A percentile compares a stretch with the other conserved stretches of the same genome.
Conservation (phyloP, 2,329 filamentous ascomycete genomes). For the Diaporthe caulivora region DNA sequence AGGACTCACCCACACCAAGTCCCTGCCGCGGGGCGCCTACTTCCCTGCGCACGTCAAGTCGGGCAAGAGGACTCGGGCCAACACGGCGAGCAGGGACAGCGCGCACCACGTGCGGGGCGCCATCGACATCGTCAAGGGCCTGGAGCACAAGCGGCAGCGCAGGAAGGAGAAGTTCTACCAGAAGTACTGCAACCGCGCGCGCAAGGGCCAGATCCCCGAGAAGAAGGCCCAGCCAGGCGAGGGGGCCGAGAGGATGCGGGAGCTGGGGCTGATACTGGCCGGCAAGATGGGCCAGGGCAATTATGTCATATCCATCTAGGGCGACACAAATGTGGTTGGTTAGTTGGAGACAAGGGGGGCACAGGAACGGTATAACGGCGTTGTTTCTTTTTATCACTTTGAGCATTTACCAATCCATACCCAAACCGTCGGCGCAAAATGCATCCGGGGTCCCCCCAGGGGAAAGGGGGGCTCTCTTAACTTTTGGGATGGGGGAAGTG, state of each 20-base stretch:
- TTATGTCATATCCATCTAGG: constrained; percentile 81
- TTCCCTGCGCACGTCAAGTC: constrained; percentile 70
- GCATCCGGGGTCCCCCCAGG: constrained; percentile 22
- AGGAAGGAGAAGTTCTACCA: constrained; percentile 93
- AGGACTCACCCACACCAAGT: constrained; percentile 82
- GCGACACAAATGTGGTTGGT: neutral
- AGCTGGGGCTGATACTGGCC: constrained; percentile 89
- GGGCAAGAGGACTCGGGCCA: constrained; percentile 45
- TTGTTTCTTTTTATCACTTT: constrained; percentile 12
- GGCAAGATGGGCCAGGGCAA: constrained; percentile 81
- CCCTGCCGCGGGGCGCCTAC: constrained; percentile 83
- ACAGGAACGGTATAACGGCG: constrained; percentile 30
- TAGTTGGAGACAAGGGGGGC: constrained; percentile 9
- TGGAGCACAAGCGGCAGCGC: constrained; percentile 93
- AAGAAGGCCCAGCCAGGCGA: constrained; percentile 83
- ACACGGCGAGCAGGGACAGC: constrained; percentile 59
- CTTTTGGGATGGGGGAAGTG: constrained; percentile 32
- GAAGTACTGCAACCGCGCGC: constrained; percentile 87
- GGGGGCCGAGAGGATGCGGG: constrained; percentile 92
- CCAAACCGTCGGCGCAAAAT: constrained; percentile 37
- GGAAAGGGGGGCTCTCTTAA: constrained; percentile 41
- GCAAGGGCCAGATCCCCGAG: constrained; percentile 73
- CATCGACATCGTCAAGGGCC: constrained; percentile 96
- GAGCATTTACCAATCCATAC: constrained; percentile 33
- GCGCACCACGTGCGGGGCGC: constrained; percentile 87